These are phyloP conservation scores for Gardenia jasminoides DNA, from an alignment of 257 asterid species.

Conservation along the genomic window DNA sequence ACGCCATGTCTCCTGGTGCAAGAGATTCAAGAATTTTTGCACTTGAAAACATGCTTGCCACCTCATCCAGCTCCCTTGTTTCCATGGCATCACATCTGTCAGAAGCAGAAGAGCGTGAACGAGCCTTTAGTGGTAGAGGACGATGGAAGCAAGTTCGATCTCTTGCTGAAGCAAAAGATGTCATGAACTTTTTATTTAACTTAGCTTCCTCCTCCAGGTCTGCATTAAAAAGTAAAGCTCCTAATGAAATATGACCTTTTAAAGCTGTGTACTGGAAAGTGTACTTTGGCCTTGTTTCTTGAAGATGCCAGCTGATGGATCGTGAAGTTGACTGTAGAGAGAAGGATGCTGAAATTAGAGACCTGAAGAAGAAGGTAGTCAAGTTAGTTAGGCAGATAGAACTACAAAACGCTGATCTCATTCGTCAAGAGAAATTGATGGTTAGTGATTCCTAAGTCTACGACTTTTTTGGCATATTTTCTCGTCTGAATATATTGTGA, in stretches of 20 bases:
- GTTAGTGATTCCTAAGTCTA: constrained; percentile 44
- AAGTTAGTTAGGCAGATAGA: constrained; percentile 66
- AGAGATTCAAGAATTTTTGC: constrained; percentile 84
- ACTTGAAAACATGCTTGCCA: constrained; percentile 92
- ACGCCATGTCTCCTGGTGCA: constrained; percentile 93
- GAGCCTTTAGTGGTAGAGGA: constrained; percentile 89
- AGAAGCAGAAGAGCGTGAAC: constrained; percentile 97
- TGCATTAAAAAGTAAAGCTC: constrained; percentile 14
- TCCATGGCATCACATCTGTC: constrained; percentile 96
- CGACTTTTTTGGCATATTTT: not conserved
- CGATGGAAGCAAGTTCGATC: constrained; percentile 95
- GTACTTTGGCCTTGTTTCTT: constrained; percentile 13
- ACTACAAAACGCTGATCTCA: constrained; percentile 58
- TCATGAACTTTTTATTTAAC: constrained; percentile 82
- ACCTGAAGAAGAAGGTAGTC: constrained; percentile 79
- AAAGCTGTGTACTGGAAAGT: constrained; percentile 13
- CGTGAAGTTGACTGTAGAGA: constrained; percentile 84
- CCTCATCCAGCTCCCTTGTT: constrained; percentile 87
- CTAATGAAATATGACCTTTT: constrained; percentile 4
- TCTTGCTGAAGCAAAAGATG: constrained; percentile 78
- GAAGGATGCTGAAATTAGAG: constrained; percentile 84
- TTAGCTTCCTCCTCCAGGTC: constrained; percentile 84
- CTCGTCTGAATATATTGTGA: not conserved
- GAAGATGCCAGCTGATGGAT: constrained; percentile 76
- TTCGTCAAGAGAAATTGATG: constrained; percentile 59